Conservation (phyloP, 2,329 filamentous ascomycete genomes). For the Sclerotinia spermophila region DNA sequence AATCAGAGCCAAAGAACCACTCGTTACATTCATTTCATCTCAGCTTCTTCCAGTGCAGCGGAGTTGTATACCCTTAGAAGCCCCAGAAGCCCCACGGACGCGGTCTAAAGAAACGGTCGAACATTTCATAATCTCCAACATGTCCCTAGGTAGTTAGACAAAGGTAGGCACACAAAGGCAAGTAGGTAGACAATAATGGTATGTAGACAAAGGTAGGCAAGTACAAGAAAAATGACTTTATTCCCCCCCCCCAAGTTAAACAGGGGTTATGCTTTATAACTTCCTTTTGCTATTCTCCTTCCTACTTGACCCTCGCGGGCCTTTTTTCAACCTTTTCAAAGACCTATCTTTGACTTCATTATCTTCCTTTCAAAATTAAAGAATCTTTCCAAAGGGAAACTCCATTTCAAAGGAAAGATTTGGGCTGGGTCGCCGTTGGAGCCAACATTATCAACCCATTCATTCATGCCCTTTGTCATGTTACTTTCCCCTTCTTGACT, state of each 20-base stretch:
- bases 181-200: too few species aligned
- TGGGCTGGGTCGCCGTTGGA: background rate
- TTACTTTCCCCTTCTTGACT: background rate
- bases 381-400: too few species aligned
- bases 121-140: background rate
- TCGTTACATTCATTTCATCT: background rate
- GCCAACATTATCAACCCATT: background rate
- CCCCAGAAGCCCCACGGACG: background rate
- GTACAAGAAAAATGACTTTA: conserved; percentile 5
- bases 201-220: too few species aligned
- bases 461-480: background rate
- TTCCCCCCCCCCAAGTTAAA: background rate
- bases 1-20: background rate
- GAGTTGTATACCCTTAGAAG: background rate
- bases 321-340: background rate
- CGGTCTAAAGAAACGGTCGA: background rate
- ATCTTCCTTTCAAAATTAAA: background rate
- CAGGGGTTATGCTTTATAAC: background rate
- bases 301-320: background rate
- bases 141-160: background rate
- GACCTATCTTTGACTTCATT: background rate
- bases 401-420: background rate
- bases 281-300: background rate
- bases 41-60: conserved; percentile 3
- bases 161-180: too few species aligned